Conservation (phyloP, 148 eudicot genomes). For the Chenopodium quinoa region DNA sequence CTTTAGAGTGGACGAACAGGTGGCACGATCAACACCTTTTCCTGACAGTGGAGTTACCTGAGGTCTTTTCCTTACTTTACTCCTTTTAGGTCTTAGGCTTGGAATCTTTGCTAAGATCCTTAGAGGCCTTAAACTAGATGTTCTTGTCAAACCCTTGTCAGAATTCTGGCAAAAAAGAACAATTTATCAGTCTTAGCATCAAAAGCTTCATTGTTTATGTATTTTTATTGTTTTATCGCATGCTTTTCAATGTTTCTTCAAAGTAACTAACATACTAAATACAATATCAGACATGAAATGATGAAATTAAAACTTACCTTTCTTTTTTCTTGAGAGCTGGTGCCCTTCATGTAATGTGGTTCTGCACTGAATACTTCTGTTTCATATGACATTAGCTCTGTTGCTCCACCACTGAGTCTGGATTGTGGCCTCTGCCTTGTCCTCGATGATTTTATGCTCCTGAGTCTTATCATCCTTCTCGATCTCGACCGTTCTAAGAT, state of each 20-base stretch:
- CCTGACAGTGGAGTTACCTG: slow-evolving; percentile 28
- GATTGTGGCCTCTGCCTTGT: slow-evolving; percentile 36
- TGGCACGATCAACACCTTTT: slow-evolving; percentile 46
- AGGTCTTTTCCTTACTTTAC: slow-evolving; percentile 32
- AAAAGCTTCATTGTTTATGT: background rate
- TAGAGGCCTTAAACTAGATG: slow-evolving; percentile 48
- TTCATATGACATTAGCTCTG: slow-evolving; percentile 14
- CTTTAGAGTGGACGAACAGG: slow-evolving; percentile 75
- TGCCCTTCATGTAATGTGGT: slow-evolving; percentile 53
- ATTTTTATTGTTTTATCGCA: too few relatives aligned
- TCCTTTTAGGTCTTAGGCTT: slow-evolving; percentile 55
- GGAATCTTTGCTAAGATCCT: slow-evolving; percentile 52
- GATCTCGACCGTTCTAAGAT: slow-evolving; percentile 44
- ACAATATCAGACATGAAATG: background rate
- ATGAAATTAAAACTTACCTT: slow-evolving; percentile 26
- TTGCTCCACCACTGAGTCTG: slow-evolving; percentile 34
- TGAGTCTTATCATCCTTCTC: slow-evolving; percentile 35
- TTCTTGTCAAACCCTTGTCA: slow-evolving; percentile 34
- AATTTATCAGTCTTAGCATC: slow-evolving; percentile 8
- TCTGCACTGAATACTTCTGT: slow-evolving; percentile 27
- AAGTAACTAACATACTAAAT: background rate
- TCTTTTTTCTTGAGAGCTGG: slow-evolving; percentile 47
- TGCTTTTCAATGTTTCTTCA: background rate
- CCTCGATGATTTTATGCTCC: slow-evolving; percentile 37
- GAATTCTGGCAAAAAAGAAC: slow-evolving; percentile 31